Evolutionary conservation across 345 rosid species (phyloP), one percentile per base, ranked within the genome.

Genomic region (Populus tremula): DNA sequence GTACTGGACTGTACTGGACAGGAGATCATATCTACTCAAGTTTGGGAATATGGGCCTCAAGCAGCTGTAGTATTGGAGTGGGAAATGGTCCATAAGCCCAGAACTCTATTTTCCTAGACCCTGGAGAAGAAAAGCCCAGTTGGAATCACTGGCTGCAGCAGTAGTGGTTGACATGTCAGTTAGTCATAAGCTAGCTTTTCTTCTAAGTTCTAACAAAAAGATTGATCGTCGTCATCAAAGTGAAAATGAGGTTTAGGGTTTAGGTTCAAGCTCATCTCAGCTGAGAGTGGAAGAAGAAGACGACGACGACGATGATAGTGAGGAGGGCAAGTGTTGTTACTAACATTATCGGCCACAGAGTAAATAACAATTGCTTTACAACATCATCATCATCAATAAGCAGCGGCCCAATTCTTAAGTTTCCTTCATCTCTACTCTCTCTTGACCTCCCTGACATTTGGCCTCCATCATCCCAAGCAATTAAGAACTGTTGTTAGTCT

Each of bases 371-470:
- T 6, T 50, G 68, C 39, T 23, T 31, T 65, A 16, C 70, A 18
- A 33, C 47, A 67, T 13, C 70, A 67, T 10, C 70, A 67, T 29
- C 41, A 9, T 20, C 17, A 12, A 38, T 38, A 16, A 14, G n/a
- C 5, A 61, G 77, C 50, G 75, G 86, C 65, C 89, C 79, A n/a
- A 81, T 92, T 65, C 75, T 93, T 68, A 56, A 84, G 77, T 95
- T 97, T 74, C 97, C 98, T 27, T 85, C 64, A 9, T 82, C 97
- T 59, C 96, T 91, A 16, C 84, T 89, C 63, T 89, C 96, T 71
- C 89, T 93, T 38, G 97, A 95, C 80, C 76, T 92, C 38, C 93
- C 96, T 0, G 97, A 93, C 23, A 76, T 80, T 69, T 91, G 98
- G 97, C 67, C 50, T 79, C 33, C 68, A 20, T 31, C 78, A 66